Conservation (phyloP, 192 early-diverging fungal genomes). For the Linnemannia exigua region DNA sequence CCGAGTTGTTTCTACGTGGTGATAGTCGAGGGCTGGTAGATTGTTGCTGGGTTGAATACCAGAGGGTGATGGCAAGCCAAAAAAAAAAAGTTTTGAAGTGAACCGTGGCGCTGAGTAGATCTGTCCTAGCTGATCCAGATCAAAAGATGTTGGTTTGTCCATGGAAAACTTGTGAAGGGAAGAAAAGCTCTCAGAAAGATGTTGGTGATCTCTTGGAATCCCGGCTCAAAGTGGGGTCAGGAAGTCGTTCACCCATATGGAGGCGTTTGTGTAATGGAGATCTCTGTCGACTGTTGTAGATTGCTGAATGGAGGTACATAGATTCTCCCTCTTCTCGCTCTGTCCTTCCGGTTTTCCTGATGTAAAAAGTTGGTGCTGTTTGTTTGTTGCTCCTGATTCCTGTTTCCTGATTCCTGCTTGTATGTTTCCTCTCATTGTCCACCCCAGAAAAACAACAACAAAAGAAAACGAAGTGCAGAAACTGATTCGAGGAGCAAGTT, state of each 20-base stretch:
- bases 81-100: no score
- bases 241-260: background rate
- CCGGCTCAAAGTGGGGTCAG: background rate
- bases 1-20: no score
- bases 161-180: background rate
- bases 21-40: no score
- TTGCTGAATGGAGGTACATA: background rate
- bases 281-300: background rate
- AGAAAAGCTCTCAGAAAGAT: background rate
- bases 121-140: conserved; percentile 34
- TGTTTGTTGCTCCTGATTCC: background rate
- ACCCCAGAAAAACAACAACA: no score
- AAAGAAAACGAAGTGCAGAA: background rate
- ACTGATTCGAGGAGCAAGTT: conserved; percentile 18
- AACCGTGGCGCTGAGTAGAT: no score
- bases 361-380: no score
- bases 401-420: no score
- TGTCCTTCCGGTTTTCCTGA: background rate
- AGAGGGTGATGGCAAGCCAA: no score
- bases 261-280: background rate
- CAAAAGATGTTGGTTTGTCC: conserved; percentile 19
- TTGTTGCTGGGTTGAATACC: no score
- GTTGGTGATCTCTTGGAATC: conserved; percentile 6
- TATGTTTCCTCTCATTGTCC: no score
- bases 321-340: background rate